Evolutionary conservation across 257 asterid genomes (phyloP), one percentile per base, ranked within the genome.

Genomic region (Solanum appendiculatum): DNA sequence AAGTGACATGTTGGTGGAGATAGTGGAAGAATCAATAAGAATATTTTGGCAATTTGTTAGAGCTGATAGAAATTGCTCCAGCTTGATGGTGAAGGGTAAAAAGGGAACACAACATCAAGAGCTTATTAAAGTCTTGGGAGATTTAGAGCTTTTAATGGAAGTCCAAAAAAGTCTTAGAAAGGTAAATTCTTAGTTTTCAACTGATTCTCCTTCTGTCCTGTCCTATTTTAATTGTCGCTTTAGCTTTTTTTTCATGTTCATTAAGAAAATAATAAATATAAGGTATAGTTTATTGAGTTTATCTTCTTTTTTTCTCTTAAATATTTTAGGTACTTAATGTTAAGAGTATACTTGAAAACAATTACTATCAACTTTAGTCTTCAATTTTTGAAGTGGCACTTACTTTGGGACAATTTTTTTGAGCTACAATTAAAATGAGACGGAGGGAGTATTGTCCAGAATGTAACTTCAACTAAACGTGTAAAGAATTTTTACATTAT

Each of bases 1-100:
- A 51, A 93, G 94, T 51, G 99, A 93, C 29, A 86, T 91, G 93
- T 90, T 97, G 40, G 98, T 94, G 73, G 98, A 96, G 89, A 95
- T 91, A 27, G 86, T 96, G 37, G 99, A 97, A 89, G 99, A 97
- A 91, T 94, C 98, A 1, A 96, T 97, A 87, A 87, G 99, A 82
- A 93, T 95, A 48, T 95, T 96, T 48, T 97, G 99, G 99, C 88
- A 91, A 86, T 97, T 97, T 60, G 92, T 97, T 78, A 93, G 93
- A 37, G 95, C 95, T 7, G 99, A 97, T 86, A 95, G 88, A 87
- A 93, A 93, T 56, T 92, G 97, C 90, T 36, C 90, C 33, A 77
- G 40, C 10, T 60, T 86, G n/a, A 46, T 89, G 4, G 33, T 36
- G 87, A 94, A 88, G 40, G 74, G 88, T 82, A 87, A 83, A 80